Percentiles rank a stretch among this genome's conserved stretches.
Evolutionary conservation across 2,329 filamentous ascomycete genomes (phyloP).

Genomic region (Tolypocladium ophioglossoides): DNA sequence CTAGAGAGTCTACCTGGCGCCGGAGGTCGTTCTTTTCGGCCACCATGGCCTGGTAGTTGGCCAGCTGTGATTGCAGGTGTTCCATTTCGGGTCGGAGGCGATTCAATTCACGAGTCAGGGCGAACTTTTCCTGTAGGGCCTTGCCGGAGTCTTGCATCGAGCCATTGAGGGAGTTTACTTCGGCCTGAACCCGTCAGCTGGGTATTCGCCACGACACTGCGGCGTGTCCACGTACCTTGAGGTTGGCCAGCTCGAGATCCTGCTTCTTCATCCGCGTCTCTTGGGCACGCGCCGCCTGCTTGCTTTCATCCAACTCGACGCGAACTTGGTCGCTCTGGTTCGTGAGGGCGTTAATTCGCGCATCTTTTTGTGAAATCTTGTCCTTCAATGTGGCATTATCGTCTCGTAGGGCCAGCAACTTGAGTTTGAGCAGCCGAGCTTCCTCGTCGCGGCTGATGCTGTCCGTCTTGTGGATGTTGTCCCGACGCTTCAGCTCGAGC

Average conservation of each 20-base stretch:
- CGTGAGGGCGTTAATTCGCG: conserved; percentile 40
- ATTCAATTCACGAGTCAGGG: conserved; percentile 39
- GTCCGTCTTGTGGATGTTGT: conserved; percentile 52
- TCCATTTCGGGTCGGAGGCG: conserved; percentile 45
- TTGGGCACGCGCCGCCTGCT: conserved; percentile 31
- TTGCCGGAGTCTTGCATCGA: conserved; percentile 61
- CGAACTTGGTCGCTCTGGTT: conserved; percentile 28
- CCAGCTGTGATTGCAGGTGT: conserved; percentile 42
- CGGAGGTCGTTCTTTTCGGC: conserved; percentile 73
- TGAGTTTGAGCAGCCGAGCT: conserved; percentile 56
- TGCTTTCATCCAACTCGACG: conserved; percentile 31
- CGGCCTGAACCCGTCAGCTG: conserved; percentile 39
- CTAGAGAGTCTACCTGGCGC: conserved; percentile 63
- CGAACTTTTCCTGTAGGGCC: conserved; percentile 48
- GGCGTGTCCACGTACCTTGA: conserved; percentile 28
- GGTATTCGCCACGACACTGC: neutral
- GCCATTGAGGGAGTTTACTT: conserved; percentile 58
- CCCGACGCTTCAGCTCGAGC: conserved; percentile 62
- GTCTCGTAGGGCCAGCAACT: conserved; percentile 60
- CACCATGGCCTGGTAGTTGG: conserved; percentile 55
- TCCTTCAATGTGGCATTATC: conserved; percentile 61
- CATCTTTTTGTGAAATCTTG: conserved; percentile 48
- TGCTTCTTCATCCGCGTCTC: conserved; percentile 38
- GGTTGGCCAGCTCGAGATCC: conserved; percentile 33
- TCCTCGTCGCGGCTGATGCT: conserved; percentile 66